Evolutionary conservation across 192 early-diverging fungal species (phyloP).

Genomic region (Mortierella hygrophila): DNA sequence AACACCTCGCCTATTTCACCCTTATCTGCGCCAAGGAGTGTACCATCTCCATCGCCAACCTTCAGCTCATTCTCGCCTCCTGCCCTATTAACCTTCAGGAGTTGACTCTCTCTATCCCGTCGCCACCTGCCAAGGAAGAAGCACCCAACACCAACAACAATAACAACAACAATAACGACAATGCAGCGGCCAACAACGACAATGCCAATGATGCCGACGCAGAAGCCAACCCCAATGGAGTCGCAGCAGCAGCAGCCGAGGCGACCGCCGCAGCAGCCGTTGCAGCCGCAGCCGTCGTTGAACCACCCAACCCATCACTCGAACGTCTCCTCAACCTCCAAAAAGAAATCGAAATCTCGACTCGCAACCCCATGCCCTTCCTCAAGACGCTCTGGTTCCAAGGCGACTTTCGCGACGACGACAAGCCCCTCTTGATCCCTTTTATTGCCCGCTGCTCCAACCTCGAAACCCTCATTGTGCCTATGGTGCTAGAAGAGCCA

Average conservation of each 20-base stretch:
- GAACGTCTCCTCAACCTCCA: constrained; percentile 1
- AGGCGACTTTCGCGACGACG: not conserved
- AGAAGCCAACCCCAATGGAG: not conserved
- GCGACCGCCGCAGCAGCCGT: not conserved
- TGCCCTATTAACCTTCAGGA: not conserved
- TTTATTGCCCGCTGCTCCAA: constrained; percentile 7
- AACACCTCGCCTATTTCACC: not conserved
- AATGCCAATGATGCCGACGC: not conserved
- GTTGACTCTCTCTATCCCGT: not conserved
- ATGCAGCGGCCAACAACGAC: not conserved
- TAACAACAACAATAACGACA: not conserved
- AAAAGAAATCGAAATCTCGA: constrained; percentile 1
- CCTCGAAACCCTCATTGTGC: not conserved
- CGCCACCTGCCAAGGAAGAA: not conserved
- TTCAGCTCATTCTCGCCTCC: not conserved
- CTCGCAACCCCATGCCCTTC: not conserved
- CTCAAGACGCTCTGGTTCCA: constrained; percentile 4
- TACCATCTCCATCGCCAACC: not conserved
- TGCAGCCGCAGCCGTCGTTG: not conserved
- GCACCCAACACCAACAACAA: not conserved
- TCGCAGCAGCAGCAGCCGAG: not conserved
- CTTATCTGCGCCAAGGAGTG: not conserved
- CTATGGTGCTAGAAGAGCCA: not conserved
- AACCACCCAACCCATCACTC: not conserved
- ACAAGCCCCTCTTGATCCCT: not conserved